A percentile compares a stretch with the other conserved stretches of the same genome.
phyloP scores from a whole-genome alignment of 441 rosid species.

The Viola pubescens region DNA sequence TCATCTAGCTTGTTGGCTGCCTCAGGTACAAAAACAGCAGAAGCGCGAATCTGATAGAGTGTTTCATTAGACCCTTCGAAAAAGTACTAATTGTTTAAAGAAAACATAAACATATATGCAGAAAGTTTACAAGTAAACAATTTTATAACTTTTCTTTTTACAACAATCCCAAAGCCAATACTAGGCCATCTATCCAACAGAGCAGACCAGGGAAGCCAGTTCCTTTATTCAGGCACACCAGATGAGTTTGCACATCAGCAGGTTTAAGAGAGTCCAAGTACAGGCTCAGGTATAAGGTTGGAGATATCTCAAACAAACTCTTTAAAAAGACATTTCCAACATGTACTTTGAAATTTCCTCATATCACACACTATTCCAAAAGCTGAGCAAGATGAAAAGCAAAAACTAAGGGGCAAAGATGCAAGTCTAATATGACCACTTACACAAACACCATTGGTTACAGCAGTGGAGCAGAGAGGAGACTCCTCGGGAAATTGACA shows the following conservation, averaged over 20 bases:
- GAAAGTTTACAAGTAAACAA: background rate
- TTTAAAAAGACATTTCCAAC: too few relatives aligned
- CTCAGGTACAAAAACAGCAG: slow-evolving; percentile 66
- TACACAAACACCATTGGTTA: slow-evolving; percentile 66
- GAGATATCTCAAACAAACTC: too few relatives aligned
- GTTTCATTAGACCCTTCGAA: background rate
- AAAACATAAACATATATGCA: background rate
- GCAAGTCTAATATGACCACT: background rate
- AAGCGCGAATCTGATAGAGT: slow-evolving; percentile 50
- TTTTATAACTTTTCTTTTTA: background rate
- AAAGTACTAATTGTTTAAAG: too few relatives aligned
- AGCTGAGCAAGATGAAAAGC: background rate
- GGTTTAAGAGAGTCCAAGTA: too few relatives aligned
- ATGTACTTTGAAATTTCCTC: background rate
- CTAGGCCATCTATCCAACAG: background rate
- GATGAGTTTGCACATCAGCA: too few relatives aligned
- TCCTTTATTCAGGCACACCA: too few relatives aligned
- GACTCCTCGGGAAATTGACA: slow-evolving; percentile 58
- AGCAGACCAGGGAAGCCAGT: background rate
- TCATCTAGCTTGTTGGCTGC: slow-evolving; percentile 24
- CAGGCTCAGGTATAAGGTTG: too few relatives aligned
- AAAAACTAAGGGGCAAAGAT: background rate
- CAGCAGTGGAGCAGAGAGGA: slow-evolving; percentile 52
- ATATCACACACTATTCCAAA: background rate
- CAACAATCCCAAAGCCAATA: background rate